These are phyloP conservation scores for Piper longum DNA, from an alignment of 164 flowering plant species.

Conservation along the genomic window DNA sequence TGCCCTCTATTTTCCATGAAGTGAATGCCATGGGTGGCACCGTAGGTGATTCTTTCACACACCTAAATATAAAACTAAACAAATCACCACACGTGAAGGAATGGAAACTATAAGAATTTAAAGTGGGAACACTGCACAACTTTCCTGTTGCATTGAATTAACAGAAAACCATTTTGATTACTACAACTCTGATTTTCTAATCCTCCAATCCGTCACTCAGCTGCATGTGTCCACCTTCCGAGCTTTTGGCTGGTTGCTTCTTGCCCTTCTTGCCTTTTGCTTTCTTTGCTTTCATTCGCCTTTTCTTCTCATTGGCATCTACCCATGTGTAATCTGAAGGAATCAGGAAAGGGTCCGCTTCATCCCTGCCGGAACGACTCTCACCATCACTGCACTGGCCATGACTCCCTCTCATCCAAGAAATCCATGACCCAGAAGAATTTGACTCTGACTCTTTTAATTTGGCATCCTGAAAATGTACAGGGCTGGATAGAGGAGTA, in stretches of 20 bases:
- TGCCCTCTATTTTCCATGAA: not conserved
- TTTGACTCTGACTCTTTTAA: constrained; percentile 34
- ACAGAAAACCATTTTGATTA: not conserved
- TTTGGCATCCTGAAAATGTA: constrained; percentile 75
- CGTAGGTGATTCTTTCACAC: not conserved
- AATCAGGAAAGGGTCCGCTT: constrained; percentile 80
- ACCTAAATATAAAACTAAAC: not conserved
- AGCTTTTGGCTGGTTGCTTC: constrained; percentile 31
- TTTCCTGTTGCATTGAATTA: not conserved
- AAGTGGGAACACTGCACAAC: not conserved
- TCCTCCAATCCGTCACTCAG: constrained; percentile 20
- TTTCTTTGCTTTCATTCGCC: constrained; percentile 86
- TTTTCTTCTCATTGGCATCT: constrained; percentile 91
- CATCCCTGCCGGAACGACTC: constrained; percentile 53
- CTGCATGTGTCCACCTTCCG: constrained; percentile 15
- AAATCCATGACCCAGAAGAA: constrained; percentile 64
- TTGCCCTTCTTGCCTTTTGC: constrained; percentile 71
- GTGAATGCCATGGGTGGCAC: not conserved
- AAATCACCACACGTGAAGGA: not conserved
- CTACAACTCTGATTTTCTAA: not conserved
- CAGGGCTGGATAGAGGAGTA: constrained; percentile 94
- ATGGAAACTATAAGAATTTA: not conserved
- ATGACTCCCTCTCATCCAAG: constrained; percentile 94
- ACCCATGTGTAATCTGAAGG: constrained; percentile 90
- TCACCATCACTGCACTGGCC: constrained; percentile 66